phyloP scores from a whole-genome alignment of 2,329 filamentous ascomycete genomes.

The Aspergillus hortae region DNA sequence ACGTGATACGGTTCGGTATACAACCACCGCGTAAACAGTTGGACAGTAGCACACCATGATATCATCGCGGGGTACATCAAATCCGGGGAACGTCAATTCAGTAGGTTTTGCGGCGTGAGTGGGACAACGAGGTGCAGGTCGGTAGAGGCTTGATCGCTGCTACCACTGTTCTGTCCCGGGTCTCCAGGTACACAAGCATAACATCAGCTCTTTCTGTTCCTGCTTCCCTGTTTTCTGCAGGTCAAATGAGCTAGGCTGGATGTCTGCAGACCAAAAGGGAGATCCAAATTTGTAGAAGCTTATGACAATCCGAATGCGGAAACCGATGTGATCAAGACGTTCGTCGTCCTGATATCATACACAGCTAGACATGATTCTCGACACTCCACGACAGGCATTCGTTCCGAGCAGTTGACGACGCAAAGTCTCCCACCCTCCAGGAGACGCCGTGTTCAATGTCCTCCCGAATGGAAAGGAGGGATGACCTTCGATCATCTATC shows the following conservation, averaged over 20 bases:
- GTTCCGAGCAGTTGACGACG: not conserved
- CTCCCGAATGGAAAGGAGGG: not conserved
- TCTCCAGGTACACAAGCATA: not conserved
- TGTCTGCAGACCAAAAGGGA: too few relatives aligned
- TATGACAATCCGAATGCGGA: not conserved
- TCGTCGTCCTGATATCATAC: not conserved
- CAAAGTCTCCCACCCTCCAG: not conserved
- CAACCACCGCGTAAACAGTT: not conserved
- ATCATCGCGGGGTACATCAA: not conserved
- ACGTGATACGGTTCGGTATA: not conserved
- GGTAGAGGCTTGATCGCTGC: too few relatives aligned
- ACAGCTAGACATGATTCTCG: not conserved
- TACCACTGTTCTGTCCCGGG: not conserved
- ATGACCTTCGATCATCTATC: not conserved
- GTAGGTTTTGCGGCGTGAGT: too few relatives aligned
- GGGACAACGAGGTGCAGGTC: too few relatives aligned
- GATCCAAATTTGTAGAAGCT: not conserved
- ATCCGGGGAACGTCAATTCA: not conserved
- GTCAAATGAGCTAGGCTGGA: too few relatives aligned
- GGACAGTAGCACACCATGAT: not conserved
- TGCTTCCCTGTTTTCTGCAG: not conserved
- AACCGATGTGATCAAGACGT: not conserved
- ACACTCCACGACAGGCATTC: not conserved
- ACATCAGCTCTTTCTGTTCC: not conserved
- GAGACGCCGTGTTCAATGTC: not conserved